Percentiles rank a stretch among this genome's conserved stretches.
Evolutionary conservation across 805 yeast genomes (phyloP).

Genomic region (Ogataea nakhonphanomensis): DNA sequence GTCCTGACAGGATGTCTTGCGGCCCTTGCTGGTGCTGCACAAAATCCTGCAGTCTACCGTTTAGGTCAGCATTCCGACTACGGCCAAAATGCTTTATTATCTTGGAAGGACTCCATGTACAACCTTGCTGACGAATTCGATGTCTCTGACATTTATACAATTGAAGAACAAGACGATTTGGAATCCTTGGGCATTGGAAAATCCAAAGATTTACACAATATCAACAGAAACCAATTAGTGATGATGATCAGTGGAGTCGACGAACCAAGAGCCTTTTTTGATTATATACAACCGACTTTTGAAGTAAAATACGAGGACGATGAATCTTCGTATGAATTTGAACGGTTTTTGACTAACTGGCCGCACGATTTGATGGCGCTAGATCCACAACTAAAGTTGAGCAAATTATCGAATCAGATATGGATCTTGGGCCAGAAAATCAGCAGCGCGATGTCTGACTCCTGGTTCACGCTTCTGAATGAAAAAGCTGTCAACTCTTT

Average conservation of each 20-base stretch:
- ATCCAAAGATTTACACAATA: conserved; percentile 3
- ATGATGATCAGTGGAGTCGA: conserved; percentile 42
- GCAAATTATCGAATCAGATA: conserved; percentile 28
- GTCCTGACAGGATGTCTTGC: conserved; percentile 1
- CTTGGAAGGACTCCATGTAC: conserved; percentile 35
- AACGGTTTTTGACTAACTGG: conserved; percentile 23
- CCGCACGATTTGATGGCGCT: conserved; percentile 23
- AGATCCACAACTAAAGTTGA: conserved; percentile 16
- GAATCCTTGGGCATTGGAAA: conserved; percentile 24
- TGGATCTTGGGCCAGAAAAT: conserved; percentile 19
- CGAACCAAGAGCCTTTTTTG: conserved; percentile 32
- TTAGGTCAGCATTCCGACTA: conserved; percentile 10
- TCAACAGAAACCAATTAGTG: conserved; percentile 33
- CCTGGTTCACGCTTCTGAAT: conserved; percentile 29
- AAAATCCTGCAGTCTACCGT: conserved; percentile 28
- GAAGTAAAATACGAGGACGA: conserved; percentile 21
- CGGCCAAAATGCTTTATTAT: conserved; percentile 14
- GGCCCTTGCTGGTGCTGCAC: conserved; percentile 16
- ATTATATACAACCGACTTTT: conserved; percentile 21
- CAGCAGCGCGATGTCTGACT: conserved; percentile 11
- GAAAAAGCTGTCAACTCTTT: conserved; percentile 31
- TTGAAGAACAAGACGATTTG: conserved; percentile 30
- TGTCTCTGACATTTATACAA: conserved; percentile 35
- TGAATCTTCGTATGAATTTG: conserved; percentile 16
- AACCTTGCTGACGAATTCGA: conserved; percentile 46